phyloP scores from a whole-genome alignment of 345 rosid genomes.

The Chamaenerion angustifolium region DNA sequence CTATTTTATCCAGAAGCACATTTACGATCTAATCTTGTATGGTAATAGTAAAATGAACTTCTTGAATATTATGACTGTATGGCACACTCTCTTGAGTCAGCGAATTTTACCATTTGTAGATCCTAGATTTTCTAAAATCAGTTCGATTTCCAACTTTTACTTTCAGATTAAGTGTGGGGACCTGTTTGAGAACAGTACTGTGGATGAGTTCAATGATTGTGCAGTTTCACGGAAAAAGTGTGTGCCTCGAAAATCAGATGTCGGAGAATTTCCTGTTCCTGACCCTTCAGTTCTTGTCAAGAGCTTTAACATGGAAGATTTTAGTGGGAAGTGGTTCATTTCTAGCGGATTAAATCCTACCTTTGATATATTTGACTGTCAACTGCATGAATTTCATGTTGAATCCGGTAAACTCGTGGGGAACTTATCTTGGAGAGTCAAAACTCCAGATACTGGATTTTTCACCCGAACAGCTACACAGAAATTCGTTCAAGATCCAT shows the following conservation, averaged over 20 bases:
- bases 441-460: constrained; percentile 61
- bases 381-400: constrained; percentile 68
- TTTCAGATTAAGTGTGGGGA: constrained; percentile 91
- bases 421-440: constrained; percentile 72
- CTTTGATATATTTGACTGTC: constrained; percentile 77
- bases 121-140: not conserved
- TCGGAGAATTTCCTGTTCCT: constrained; percentile 79
- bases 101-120: not conserved
- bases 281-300: constrained; percentile 61
- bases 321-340: constrained; percentile 79
- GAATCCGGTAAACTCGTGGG: constrained; percentile 67
- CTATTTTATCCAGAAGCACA: no score
- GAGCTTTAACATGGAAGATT: constrained; percentile 61
- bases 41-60: no score
- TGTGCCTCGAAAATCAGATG: constrained; percentile 75
- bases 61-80: not conserved
- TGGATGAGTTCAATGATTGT: constrained; percentile 87
- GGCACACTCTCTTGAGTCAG: no score
- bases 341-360: constrained; percentile 86
- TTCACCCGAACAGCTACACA: constrained; percentile 59
- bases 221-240: constrained; percentile 89
- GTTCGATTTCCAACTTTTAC: not conserved
- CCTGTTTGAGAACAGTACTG: constrained; percentile 67
- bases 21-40: no score
- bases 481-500: constrained; percentile 66